These are phyloP conservation scores for Sonneratia alba DNA, from an alignment of 345 rosid genomes.

Conservation along the genomic window DNA sequence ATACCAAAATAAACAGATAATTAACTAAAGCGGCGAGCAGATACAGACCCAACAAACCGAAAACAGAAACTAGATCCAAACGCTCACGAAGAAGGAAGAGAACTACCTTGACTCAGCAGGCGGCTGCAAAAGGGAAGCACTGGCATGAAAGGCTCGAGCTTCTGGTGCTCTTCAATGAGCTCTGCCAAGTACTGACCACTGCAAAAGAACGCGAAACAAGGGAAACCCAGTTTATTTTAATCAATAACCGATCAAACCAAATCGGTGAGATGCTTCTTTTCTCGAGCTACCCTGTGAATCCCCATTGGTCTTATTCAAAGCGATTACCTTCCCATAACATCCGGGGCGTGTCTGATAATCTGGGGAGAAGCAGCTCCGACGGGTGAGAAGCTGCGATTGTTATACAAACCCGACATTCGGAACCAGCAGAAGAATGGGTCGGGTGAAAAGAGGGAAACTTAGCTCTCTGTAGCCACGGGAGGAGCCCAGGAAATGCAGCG, in stretches of 20 bases:
- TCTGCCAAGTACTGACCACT: constrained; percentile 81
- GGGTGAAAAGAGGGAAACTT: background rate
- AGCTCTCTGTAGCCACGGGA: background rate
- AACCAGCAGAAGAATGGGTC: background rate
- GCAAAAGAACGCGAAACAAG: constrained; percentile 25
- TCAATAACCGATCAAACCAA: background rate
- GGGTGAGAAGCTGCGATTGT: constrained; percentile 78
- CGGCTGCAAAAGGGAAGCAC: constrained; percentile 92
- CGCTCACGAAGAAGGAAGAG: background rate
- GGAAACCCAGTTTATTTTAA: constrained; percentile 10
- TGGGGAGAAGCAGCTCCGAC: constrained; percentile 96
- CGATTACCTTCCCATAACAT: constrained; percentile 35
- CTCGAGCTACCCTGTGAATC: background rate
- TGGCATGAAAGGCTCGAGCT: constrained; percentile 94
- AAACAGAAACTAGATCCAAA: constrained; percentile 54
- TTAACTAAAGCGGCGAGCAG: background rate
- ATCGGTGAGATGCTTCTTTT: background rate
- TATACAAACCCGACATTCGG: constrained; percentile 87
- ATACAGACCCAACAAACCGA: constrained; percentile 5
- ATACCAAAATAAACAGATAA: background rate
- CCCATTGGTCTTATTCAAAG: background rate
- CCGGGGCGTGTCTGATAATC: constrained; percentile 70
- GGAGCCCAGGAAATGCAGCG: background rate
- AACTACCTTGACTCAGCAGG: constrained; percentile 79
- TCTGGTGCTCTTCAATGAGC: constrained; percentile 86